Percentiles rank a stretch among this genome's conserved stretches.
Evolutionary conservation across 441 rosid species (phyloP).

Genomic region (Euphorbia schlechtendalii): DNA sequence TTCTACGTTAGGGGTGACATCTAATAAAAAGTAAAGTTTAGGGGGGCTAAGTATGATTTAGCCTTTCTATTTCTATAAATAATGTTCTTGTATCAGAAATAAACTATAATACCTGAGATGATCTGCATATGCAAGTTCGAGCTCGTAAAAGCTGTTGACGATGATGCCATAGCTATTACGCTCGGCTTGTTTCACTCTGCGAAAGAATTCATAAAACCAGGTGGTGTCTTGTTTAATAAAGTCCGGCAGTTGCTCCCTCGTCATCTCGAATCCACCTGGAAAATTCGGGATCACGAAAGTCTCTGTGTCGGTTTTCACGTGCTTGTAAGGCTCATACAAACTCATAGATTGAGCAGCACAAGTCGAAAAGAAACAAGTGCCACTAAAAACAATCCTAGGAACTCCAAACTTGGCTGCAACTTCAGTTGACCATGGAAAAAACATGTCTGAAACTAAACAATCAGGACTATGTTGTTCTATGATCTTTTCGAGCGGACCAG

Average conservation of each 20-base stretch:
- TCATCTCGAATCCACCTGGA: too few relatives aligned
- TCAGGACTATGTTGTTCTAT: too few relatives aligned
- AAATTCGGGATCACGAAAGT: too few relatives aligned
- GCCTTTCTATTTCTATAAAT: too few relatives aligned
- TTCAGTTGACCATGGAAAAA: conserved; percentile 50
- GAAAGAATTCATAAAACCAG: neutral
- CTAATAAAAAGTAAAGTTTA: too few relatives aligned
- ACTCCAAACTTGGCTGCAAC: conserved; percentile 34
- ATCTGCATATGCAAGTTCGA: conserved; percentile 47
- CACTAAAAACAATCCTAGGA: conserved; percentile 50
- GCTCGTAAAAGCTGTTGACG: too few relatives aligned
- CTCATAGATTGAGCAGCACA: conserved; percentile 23
- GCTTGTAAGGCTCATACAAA: conserved; percentile 36
- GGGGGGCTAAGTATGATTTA: too few relatives aligned
- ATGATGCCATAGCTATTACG: conserved; percentile 44
- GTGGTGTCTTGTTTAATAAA: too few relatives aligned
- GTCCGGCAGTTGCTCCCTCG: neutral
- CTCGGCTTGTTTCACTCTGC: neutral
- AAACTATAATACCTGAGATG: conserved; percentile 44
- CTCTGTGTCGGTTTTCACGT: conserved; percentile 4
- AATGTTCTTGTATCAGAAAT: too few relatives aligned
- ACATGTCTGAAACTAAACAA: conserved; percentile 47
- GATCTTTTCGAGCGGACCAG: neutral
- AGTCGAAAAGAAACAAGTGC: conserved; percentile 36
- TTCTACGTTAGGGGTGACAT: too few relatives aligned